phyloP scores from a whole-genome alignment of 2,329 filamentous ascomycete genomes.

The Fusarium avenaceum region DNA sequence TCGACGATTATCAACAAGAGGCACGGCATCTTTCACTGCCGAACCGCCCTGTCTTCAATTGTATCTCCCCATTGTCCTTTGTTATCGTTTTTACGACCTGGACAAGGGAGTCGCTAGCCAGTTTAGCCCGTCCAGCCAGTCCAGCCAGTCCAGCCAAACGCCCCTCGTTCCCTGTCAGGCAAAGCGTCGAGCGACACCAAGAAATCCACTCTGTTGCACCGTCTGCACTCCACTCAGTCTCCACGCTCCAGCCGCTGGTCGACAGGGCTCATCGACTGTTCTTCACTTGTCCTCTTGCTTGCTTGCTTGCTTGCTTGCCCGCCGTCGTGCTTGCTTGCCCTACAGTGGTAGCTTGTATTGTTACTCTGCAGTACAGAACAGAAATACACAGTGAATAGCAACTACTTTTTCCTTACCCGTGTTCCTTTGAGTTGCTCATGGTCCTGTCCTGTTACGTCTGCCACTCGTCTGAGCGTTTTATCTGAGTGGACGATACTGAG shows the following conservation, averaged over 20 bases:
- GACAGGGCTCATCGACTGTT: conserved; percentile 31
- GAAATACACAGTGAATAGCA: conserved; percentile 3
- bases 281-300: conserved; percentile 18
- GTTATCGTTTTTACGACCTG: conserved; percentile 15
- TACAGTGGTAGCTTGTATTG: background rate
- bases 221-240: conserved; percentile 38
- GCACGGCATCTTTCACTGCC: conserved; percentile 19
- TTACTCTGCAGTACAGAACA: background rate
- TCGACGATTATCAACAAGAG: conserved; percentile 26
- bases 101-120: conserved; percentile 20
- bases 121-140: conserved; percentile 21
- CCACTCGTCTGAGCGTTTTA: conserved; percentile 43
- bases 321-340: background rate
- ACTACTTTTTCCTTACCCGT: conserved; percentile 3
- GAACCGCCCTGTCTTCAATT: conserved; percentile 32
- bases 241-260: conserved; percentile 44
- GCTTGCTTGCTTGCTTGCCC: conserved; percentile 3
- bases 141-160: conserved; percentile 32
- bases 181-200: conserved; percentile 44
- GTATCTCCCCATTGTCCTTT: conserved; percentile 34
- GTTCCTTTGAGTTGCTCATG: conserved; percentile 17
- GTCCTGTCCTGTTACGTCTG: conserved; percentile 42
- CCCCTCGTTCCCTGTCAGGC: conserved; percentile 41
- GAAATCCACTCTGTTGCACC: conserved; percentile 35
- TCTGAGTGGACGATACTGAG: conserved; percentile 40